phyloP scores from a whole-genome alignment of 305 asterid genomes.

The Fraxinus velutina region DNA sequence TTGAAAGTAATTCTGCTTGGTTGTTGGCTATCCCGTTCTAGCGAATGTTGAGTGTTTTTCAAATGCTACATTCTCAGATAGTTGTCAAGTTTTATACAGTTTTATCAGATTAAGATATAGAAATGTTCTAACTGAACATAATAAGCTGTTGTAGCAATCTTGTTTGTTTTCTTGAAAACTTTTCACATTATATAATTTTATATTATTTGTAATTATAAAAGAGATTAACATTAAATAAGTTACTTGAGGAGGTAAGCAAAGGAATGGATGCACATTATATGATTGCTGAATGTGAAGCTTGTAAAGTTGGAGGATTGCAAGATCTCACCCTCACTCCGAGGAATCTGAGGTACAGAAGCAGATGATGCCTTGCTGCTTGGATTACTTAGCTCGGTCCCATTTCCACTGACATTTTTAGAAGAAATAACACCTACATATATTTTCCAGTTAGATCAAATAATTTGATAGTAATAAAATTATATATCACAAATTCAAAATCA shows the following conservation, averaged over 20 bases:
- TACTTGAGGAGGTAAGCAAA: neutral
- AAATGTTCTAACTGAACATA: neutral
- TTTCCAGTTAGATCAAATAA: neutral
- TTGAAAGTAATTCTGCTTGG: neutral
- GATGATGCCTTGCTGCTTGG: conserved; percentile 57
- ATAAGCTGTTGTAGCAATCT: neutral
- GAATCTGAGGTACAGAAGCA: conserved; percentile 53
- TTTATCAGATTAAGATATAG: neutral
- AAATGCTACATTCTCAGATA: too few species aligned
- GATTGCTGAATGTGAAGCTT: conserved; percentile 58
- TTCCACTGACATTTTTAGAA: conserved; percentile 46
- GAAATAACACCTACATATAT: conserved; percentile 40
- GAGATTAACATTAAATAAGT: neutral
- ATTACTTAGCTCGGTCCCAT: conserved; percentile 48
- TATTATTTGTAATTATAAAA: too few species aligned
- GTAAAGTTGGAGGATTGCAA: conserved; percentile 69
- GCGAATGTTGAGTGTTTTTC: neutral
- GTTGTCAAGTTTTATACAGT: neutral
- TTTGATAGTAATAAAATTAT: too few species aligned
- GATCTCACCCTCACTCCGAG: conserved; percentile 75
- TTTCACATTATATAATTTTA: too few species aligned
- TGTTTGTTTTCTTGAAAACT: neutral
- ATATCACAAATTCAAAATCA: neutral
- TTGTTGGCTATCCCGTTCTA: neutral
- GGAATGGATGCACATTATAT: neutral